phyloP scores from a whole-genome alignment of 129 eudicot genomes.

The Flaveria robusta region DNA sequence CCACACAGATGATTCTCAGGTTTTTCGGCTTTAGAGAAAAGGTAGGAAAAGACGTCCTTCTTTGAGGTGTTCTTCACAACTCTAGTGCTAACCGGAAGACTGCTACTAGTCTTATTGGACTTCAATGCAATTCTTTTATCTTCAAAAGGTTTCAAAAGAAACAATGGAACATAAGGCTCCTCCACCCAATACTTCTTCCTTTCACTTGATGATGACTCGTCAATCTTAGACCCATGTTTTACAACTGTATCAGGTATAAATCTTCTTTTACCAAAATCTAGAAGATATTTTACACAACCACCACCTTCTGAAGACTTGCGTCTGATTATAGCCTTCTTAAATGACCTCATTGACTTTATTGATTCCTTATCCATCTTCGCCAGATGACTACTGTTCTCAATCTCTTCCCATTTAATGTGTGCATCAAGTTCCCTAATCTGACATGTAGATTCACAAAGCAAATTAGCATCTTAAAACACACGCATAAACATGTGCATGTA shows the following conservation, averaged over 20 bases:
- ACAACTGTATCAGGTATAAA: conserved; percentile 76
- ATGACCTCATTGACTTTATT: conserved; percentile 63
- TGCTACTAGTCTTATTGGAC: conserved; percentile 45
- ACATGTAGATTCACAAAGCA: conserved; percentile 7
- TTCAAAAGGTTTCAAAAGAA: conserved; percentile 76
- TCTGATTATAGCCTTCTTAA: conserved; percentile 76
- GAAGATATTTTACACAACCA: conserved; percentile 61
- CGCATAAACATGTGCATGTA: neutral
- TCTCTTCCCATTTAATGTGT: conserved; percentile 81
- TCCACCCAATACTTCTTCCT: conserved; percentile 92
- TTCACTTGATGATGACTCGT: conserved; percentile 62
- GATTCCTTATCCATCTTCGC: conserved; percentile 67
- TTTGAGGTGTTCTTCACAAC: conserved; percentile 35
- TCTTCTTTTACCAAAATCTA: conserved; percentile 94
- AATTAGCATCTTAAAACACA: conserved; percentile 16
- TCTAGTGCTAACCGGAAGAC: conserved; percentile 37
- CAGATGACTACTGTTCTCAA: conserved; percentile 57
- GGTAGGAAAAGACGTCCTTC: conserved; percentile 66
- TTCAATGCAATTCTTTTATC: conserved; percentile 73
- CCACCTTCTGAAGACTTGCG: conserved; percentile 66
- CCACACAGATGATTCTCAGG: conserved; percentile 64
- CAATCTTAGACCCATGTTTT: conserved; percentile 62
- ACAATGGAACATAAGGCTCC: conserved; percentile 76
- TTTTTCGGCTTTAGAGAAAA: conserved; percentile 69
- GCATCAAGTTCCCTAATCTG: conserved; percentile 94